Percentiles rank a stretch among this genome's conserved stretches.
Evolutionary conservation across 2,329 filamentous ascomycete genomes (phyloP).

Genomic region (Trichoderma sp.): DNA sequence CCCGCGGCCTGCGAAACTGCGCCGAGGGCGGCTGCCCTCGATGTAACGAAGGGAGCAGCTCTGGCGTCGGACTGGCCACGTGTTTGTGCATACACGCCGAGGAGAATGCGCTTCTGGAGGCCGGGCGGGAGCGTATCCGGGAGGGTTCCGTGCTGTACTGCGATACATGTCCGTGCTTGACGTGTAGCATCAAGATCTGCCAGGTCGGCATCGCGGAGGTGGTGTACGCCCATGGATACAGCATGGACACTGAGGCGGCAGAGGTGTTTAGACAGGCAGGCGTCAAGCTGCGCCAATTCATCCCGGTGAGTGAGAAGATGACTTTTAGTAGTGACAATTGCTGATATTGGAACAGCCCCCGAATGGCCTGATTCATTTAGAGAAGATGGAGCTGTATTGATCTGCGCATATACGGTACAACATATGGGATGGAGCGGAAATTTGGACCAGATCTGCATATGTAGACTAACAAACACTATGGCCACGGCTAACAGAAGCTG

Average conservation of each 20-base stretch:
- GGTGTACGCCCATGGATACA: slow-evolving; percentile 89
- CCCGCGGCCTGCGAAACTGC: slow-evolving; percentile 83
- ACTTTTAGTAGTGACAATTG: background rate
- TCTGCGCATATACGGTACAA: background rate
- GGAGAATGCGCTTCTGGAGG: slow-evolving; percentile 94
- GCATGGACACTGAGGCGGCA: slow-evolving; percentile 85
- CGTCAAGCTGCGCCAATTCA: slow-evolving; percentile 81
- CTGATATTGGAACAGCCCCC: slow-evolving; percentile 48
- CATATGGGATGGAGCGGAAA: background rate
- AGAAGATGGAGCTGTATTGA: slow-evolving; percentile 46
- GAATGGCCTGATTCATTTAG: slow-evolving; percentile 62
- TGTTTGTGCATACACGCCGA: slow-evolving; percentile 98
- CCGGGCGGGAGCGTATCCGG: slow-evolving; percentile 83
- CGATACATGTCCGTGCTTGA: slow-evolving; percentile 94
- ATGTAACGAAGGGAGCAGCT: slow-evolving; percentile 72
- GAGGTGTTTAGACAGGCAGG: slow-evolving; percentile 80
- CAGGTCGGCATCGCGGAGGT: slow-evolving; percentile 96
- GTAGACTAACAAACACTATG: background rate
- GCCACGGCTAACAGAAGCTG: background rate
- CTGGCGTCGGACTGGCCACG: slow-evolving; percentile 73
- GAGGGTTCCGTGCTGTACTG: slow-evolving; percentile 84
- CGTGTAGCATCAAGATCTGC: slow-evolving; percentile 97
- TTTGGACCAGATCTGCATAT: background rate
- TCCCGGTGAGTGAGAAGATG: slow-evolving; percentile 58
- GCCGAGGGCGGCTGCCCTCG: slow-evolving; percentile 85